Evolutionary conservation across 495 filamentous ascomycete species (phyloP), one percentile per base, ranked within the genome.

Genomic region (Aspergillus asperescens): DNA sequence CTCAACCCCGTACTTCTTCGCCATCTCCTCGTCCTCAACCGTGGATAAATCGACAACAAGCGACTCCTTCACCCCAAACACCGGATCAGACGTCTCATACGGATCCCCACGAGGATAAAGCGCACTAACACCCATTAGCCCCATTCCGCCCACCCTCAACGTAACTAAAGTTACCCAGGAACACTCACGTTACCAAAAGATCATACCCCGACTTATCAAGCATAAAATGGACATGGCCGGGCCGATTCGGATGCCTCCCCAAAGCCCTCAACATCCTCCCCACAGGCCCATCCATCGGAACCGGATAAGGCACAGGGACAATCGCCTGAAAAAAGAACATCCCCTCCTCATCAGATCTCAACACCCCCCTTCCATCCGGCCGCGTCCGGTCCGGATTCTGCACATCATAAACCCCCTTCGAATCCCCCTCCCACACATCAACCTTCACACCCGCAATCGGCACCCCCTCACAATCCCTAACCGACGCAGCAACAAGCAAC

Each of bases 381-480:
- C 32, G 32, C n/a, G 2, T 62, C 10, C 80, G 66, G 39, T 80
- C 77, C 0, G 75, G 66, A 56, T 88, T 81, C 68, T 93, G 87
- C 50, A 91, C 84, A 65, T 93, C 88, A 61, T 94, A 92, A 46
- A 81, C 78, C 2, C 89, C 89, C 12, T 79, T 81, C 60, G 76
- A 80, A 58, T 93, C 87, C 6, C 86, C 86, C 69, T 92, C 88
- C 89, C 89, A 94, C 52, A 92, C 85, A 61, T 93, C 87, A 50
- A 91, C 76, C 56, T 80, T 82, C 0, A 84, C 87, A 31, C 75
- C 83, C 6, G 69, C 38, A 15, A 92, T 70, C 1, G 86, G 82
- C 13, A 71, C 71, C 5, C 86, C 87, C 1, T 62, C 34, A 0
- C 75, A 74, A 63, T 91, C 85, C 31, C 75, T 79, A 52, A 94